Evolutionary conservation across 108 stramenopile species (phyloP).

Genomic region (Nitzschia sp.): DNA sequence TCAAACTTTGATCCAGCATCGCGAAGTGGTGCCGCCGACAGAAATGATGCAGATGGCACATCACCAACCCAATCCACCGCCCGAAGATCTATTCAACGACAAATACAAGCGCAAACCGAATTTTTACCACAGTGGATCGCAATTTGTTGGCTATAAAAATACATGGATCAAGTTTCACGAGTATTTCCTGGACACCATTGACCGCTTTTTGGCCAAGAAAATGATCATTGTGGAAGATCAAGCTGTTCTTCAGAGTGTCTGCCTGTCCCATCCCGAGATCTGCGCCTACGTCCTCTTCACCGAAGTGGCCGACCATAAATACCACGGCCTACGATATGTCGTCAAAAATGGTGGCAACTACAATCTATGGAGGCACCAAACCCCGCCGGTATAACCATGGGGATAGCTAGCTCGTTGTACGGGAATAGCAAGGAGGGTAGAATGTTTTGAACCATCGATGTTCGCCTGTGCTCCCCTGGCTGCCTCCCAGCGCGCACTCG

Average conservation of each 20-base stretch:
- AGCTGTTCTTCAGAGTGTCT: conserved; percentile 45
- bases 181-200: conserved; percentile 38
- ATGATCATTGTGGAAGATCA: conserved; percentile 67
- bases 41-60: conserved; percentile 53
- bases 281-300: conserved; percentile 44
- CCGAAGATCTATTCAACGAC: conserved; percentile 28
- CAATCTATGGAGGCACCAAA: conserved; percentile 22
- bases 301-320: conserved; percentile 44
- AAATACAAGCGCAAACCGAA: conserved; percentile 33
- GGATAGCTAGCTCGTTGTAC: too few relatives aligned
- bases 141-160: conserved; percentile 33
- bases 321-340: conserved; percentile 50
- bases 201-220: conserved; percentile 36
- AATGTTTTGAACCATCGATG: too few relatives aligned
- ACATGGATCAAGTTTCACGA: conserved; percentile 45
- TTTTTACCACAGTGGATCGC: conserved; percentile 59
- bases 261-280: conserved; percentile 38
- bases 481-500: too few relatives aligned
- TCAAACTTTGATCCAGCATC: conserved; percentile 39
- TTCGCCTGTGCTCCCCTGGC: too few relatives aligned
- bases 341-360: conserved; percentile 35
- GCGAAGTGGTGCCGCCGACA: conserved; percentile 28
- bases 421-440: too few relatives aligned
- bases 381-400: too few relatives aligned
- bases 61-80: conserved; percentile 39